Base-by-base conservation (phyloP, 2,329 filamentous ascomycete species). In the Phyllosticta paracitricarpa region DNA sequence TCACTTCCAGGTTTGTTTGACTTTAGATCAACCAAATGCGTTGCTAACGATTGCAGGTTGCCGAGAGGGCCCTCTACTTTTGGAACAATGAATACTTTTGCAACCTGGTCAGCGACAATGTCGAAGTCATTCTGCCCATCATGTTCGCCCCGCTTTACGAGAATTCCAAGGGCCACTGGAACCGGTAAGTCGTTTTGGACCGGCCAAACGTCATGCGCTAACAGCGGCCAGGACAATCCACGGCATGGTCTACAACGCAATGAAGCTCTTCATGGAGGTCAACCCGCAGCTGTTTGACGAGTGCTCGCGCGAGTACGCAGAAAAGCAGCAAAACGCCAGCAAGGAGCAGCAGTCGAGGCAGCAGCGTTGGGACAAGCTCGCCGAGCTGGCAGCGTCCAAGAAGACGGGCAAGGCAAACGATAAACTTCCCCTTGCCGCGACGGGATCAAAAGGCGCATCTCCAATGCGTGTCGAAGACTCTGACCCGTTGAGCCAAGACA, bases 41-140 rank as follows among this genome's bases (percentile, higher is more conserved):
- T 53, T 19, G 24, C 25, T 9, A 28, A 17, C 5, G 3, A 2
- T n/a, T 22, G 35, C 64, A 85, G 83, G 94, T 99, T 62, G 94
- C 94, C 19, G 94, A 99, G 78, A 86, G 94, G 66, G 94, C 94
- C 4, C 82, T 99, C 28, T 99, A 99, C 78, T 99, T 99, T 79
- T 99, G 94, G 94, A 99, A 99, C 81, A 99, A 99, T 72, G 94
- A 99, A 75, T 99, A 99, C 75, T 99, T 99, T 78, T 99, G 94
- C 81, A 99, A 97, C 72, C 82, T 99, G 63, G 94, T 99, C 67
- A 97, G 92, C 79, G 94, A 99, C 77, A 99, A 99, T 70, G 94
- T 99, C 61, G 93, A 97, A 71, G 93, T 96, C 55, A 99, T 99
- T 68, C 81, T 99, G 54, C 94, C 94, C 3, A 99, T 99, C 72